Evolutionary conservation across 2,329 filamentous ascomycete genomes (phyloP).

Genomic region (Diaporthe velutina): DNA sequence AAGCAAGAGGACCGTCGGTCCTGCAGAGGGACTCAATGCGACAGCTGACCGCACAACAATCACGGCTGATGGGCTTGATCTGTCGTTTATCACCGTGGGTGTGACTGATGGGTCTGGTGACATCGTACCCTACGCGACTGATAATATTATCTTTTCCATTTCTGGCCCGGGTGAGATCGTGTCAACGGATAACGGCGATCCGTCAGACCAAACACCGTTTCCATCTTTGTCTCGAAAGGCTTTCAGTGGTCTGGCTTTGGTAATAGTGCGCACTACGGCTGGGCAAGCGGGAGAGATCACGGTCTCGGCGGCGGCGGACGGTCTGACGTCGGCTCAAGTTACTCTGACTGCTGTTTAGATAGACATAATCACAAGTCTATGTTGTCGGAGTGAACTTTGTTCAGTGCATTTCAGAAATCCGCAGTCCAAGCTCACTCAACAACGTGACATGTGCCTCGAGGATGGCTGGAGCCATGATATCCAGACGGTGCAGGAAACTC

Average conservation of each 20-base stretch:
- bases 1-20: slow-evolving; percentile 56
- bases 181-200: slow-evolving; percentile 65
- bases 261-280: slow-evolving; percentile 51
- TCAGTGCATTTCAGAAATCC: not conserved
- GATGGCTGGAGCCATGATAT: too few species aligned
- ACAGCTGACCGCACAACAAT: slow-evolving; percentile 56
- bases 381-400: not conserved
- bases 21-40: slow-evolving; percentile 52
- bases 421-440: rapidly evolving
- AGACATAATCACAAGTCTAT: rapidly evolving
- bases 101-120: slow-evolving; percentile 59
- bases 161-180: slow-evolving; percentile 59
- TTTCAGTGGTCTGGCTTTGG: slow-evolving; percentile 56
- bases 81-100: slow-evolving; percentile 59
- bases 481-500: too few species aligned
- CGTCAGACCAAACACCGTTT: slow-evolving; percentile 58
- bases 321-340: not conserved
- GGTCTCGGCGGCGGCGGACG: not conserved
- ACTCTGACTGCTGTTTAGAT: not conserved
- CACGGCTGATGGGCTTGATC: slow-evolving; percentile 56
- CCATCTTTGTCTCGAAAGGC: slow-evolving; percentile 54
- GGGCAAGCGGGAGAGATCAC: slow-evolving; percentile 41
- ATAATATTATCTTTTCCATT: slow-evolving; percentile 58
- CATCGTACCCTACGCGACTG: slow-evolving; percentile 56
- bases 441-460: too few species aligned